These are phyloP conservation scores for Beauveria pseudobassiana DNA, from an alignment of 2,329 filamentous ascomycete species.

Conservation along the genomic window DNA sequence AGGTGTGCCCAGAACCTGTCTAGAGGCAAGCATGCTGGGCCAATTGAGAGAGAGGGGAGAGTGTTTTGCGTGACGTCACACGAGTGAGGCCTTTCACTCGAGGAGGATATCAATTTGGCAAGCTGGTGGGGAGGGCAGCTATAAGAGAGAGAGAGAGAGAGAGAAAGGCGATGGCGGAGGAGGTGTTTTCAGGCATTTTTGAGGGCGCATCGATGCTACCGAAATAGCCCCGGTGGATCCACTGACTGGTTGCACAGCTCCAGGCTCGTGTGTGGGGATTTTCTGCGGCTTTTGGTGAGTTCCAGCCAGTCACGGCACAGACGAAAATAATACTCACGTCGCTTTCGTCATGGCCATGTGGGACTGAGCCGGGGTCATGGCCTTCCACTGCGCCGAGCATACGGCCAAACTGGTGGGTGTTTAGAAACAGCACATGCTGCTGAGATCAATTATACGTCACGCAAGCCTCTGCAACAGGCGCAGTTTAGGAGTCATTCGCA, in stretches of 20 bases:
- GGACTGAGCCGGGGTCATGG: background rate
- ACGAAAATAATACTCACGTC: conserved; percentile 23
- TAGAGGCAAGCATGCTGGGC: conserved; percentile 59
- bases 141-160: conserved; percentile 16
- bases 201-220: background rate
- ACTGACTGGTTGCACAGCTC: conserved; percentile 11
- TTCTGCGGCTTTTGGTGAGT: background rate
- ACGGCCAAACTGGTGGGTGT: background rate
- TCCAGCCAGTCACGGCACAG: conserved; percentile 9
- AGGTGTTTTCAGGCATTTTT: conserved; percentile 18
- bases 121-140: conserved; percentile 20
- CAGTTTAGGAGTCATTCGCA: background rate
- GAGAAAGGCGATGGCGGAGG: conserved; percentile 19
- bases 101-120: conserved; percentile 13
- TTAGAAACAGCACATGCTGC: background rate
- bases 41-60: conserved; percentile 24
- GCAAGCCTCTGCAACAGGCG: no score
- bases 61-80: conserved; percentile 5
- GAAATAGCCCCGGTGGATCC: conserved; percentile 8
- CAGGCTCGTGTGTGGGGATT: conserved; percentile 5
- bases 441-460: background rate
- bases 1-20: conserved; percentile 64
- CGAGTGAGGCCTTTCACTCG: conserved; percentile 11
- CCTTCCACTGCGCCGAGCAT: conserved; percentile 9
- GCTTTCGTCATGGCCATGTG: conserved; percentile 22